Evolutionary conservation across 169 alveolate genomes (phyloP), one percentile per base, ranked within the genome.

Genomic region (Cryptosporidium parvum): DNA sequence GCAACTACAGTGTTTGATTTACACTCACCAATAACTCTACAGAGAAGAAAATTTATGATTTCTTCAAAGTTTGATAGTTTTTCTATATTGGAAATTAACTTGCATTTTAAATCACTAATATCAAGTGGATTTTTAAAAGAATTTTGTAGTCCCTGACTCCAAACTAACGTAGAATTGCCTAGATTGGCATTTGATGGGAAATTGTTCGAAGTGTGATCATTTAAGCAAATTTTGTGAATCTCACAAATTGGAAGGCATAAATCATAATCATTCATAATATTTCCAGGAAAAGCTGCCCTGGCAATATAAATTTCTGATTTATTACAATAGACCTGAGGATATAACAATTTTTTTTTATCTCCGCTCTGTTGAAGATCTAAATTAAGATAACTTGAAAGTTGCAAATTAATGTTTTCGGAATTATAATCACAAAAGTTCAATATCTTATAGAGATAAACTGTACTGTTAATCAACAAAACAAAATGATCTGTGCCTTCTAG

Each of bases 281-380:
- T 58, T 44, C 29, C 65, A 73, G 44, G 12, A 31, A 58, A 18
- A 31, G 31, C 14, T 56, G 68, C 37, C 35, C 86, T 73, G 14
- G 86, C 62, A 73, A 73, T 18, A 23, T 56, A 73, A 53, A 73
- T 73, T 29, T 73, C 86, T 18, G 86, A 73, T 12, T 59, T 56
- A 7, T 14, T 37, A 31, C 62, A 33, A 14, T 31, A 53, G 9
- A 73, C 56, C 58, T 73, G 52, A 73, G 48, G 35, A 31, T 31
- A 31, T 31, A 2, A 35, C 21, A 56, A 52, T 18, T 73, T 23
- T 52, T 73, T n/a, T 16, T 29, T 37, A 35, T 10, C 33, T 26
- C 51, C 21, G 52, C 31, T n/a, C 33, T 53, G 59, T n/a, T 37
- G 51, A 59, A 73, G 14, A n/a, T 42, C 48, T n/a, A 65, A 7